Evolutionary conservation across 2,329 filamentous ascomycete genomes (phyloP).

Genomic region (Penicillium hesseltinei): DNA sequence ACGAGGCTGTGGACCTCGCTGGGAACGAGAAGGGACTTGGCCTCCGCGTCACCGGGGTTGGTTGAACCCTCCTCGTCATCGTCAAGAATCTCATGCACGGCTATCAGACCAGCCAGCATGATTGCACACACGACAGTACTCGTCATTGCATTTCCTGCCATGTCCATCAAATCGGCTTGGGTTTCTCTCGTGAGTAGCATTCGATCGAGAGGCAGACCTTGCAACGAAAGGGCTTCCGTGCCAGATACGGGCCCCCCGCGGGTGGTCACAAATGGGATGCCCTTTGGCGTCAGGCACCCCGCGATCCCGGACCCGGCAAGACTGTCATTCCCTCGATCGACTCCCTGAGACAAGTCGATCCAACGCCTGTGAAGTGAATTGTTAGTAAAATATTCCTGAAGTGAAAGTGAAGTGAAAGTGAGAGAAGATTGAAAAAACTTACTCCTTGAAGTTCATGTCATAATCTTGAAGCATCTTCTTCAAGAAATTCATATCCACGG

Average conservation of each 20-base stretch:
- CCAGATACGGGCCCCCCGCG: conserved; percentile 62
- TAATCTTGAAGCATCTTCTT: conserved; percentile 49
- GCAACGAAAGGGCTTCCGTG: conserved; percentile 62
- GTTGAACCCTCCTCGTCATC: conserved; percentile 11
- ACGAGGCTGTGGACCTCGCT: conserved; percentile 16
- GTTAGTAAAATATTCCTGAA: neutral
- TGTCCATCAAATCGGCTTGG: conserved; percentile 61
- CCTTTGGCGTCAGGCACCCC: conserved; percentile 67
- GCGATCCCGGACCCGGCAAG: conserved; percentile 55
- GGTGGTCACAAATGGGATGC: conserved; percentile 60
- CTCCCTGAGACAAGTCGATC: conserved; percentile 70
- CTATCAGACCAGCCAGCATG: conserved; percentile 59
- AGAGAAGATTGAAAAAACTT: conserved; percentile 19
- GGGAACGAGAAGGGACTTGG: conserved; percentile 6
- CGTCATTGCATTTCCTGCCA: conserved; percentile 79
- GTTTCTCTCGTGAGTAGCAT: conserved; percentile 65
- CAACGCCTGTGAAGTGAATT: conserved; percentile 31
- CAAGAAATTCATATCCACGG: conserved; percentile 62
- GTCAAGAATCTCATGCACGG: conserved; percentile 32
- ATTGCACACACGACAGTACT: conserved; percentile 67
- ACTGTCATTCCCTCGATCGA: conserved; percentile 57
- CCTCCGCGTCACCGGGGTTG: neutral
- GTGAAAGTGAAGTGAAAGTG: neutral
- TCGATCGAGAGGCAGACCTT: conserved; percentile 65
- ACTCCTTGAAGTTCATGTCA: conserved; percentile 60